Evolutionary conservation across 345 rosid species (phyloP).

Genomic region (Aurinia saxatilis): DNA sequence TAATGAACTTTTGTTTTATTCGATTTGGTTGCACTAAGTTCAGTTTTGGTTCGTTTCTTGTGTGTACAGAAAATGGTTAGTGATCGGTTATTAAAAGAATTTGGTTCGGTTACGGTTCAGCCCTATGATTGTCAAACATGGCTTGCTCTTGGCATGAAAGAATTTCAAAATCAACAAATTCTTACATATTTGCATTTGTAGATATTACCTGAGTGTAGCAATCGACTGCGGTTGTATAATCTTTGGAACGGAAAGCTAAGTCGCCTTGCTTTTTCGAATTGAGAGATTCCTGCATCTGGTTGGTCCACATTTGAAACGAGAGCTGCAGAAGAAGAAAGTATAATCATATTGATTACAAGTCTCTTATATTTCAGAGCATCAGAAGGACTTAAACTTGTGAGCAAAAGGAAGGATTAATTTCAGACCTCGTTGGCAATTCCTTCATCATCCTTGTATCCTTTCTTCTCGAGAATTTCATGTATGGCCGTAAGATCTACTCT

Average conservation of each 20-base stretch:
- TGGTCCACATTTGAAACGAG: conserved; percentile 98
- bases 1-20: too few species aligned
- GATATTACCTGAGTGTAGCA: conserved; percentile 64
- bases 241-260: conserved; percentile 78
- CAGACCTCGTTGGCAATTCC: conserved; percentile 90
- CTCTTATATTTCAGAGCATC: background rate
- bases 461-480: conserved; percentile 75
- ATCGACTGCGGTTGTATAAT: conserved; percentile 61
- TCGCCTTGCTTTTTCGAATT: conserved; percentile 92
- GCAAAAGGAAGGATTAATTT: background rate
- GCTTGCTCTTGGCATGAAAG: background rate
- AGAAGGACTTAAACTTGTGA: background rate
- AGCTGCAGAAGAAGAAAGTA: conserved; percentile 38
- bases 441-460: conserved; percentile 94
- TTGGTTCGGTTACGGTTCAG: too few species aligned
- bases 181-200: background rate
- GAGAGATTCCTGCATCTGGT: conserved; percentile 89
- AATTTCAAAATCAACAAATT: background rate
- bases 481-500: conserved; percentile 91
- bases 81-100: too few species aligned
- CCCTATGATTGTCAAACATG: background rate
- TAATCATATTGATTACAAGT: background rate
- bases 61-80: too few species aligned
- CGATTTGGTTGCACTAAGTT: too few species aligned
- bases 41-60: too few species aligned